phyloP scores from a whole-genome alignment of 106 monocot species.

The Dendrobium huoshanense region DNA sequence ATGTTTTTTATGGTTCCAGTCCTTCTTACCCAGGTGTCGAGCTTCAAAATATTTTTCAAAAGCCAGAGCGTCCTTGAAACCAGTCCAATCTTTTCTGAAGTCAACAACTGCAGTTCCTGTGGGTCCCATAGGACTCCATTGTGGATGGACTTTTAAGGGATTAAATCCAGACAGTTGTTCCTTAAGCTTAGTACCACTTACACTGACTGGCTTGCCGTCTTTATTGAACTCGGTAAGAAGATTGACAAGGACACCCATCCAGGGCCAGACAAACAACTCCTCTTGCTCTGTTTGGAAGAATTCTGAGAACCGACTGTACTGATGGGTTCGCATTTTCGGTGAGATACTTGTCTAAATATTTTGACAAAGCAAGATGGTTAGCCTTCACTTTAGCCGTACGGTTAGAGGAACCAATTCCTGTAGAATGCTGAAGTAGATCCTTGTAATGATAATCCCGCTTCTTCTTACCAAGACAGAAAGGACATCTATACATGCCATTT shows the following conservation, averaged over 20 bases:
- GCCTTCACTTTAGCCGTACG: constrained; percentile 49
- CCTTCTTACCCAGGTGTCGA: constrained; percentile 23
- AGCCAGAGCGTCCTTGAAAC: constrained; percentile 33
- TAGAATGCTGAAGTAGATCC: constrained; percentile 60
- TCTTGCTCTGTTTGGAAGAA: not conserved
- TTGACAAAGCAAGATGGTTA: constrained; percentile 22
- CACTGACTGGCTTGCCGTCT: constrained; percentile 14
- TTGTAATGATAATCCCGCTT: constrained; percentile 42
- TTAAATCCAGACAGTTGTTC: constrained; percentile 28
- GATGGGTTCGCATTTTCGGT: not conserved
- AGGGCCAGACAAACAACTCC: constrained; percentile 52
- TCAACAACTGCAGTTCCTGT: constrained; percentile 37
- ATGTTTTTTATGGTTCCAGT: constrained; percentile 12
- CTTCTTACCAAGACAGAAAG: constrained; percentile 54
- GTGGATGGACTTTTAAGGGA: constrained; percentile 22
- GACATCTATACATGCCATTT: constrained; percentile 36
- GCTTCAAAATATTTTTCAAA: constrained; percentile 32
- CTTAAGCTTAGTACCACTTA: constrained; percentile 23
- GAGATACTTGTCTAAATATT: not conserved
- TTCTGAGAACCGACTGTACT: not conserved
- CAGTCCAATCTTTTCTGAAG: constrained; percentile 36
- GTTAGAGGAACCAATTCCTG: constrained; percentile 38
- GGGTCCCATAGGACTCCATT: constrained; percentile 38
- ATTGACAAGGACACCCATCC: constrained; percentile 47
- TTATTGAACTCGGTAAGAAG: constrained; percentile 19